Evolutionary conservation across 108 stramenopile species (phyloP).

Genomic region (Discostella stelligeroides): DNA sequence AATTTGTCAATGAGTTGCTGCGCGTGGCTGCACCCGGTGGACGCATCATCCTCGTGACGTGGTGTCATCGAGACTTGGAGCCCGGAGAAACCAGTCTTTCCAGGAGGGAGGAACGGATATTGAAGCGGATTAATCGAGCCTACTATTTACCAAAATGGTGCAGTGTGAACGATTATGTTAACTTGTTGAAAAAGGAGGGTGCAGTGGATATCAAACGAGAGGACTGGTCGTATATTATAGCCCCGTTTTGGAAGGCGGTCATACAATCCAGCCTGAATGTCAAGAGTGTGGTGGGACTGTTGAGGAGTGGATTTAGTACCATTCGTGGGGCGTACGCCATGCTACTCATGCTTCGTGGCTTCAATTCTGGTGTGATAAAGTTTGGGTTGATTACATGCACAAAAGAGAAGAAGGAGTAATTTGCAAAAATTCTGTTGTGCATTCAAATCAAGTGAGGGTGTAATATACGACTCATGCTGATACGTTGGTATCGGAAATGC

Average conservation of each 20-base stretch:
- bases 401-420: constrained; percentile 55
- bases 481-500: too few relatives aligned
- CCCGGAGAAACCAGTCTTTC: constrained; percentile 72
- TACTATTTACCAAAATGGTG: constrained; percentile 94
- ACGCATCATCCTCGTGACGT: constrained; percentile 91
- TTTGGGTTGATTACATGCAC: constrained; percentile 88
- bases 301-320: constrained; percentile 80
- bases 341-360: constrained; percentile 85
- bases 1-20: constrained; percentile 90
- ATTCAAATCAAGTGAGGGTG: too few relatives aligned
- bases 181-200: constrained; percentile 72
- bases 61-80: constrained; percentile 93
- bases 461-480: too few relatives aligned
- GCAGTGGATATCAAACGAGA: constrained; percentile 66
- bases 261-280: constrained; percentile 81
- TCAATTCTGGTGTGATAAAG: constrained; percentile 85
- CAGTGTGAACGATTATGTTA: constrained; percentile 77
- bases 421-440: background rate
- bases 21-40: constrained; percentile 82
- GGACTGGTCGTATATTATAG: constrained; percentile 93
- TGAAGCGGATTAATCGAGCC: constrained; percentile 86
- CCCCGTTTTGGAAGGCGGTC: constrained; percentile 96
- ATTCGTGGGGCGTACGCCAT: constrained; percentile 88
- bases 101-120: constrained; percentile 71
- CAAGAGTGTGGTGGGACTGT: constrained; percentile 68